These are phyloP conservation scores for Neurospora terricola DNA, from an alignment of 495 filamentous ascomycete species.

Conservation along the genomic window DNA sequence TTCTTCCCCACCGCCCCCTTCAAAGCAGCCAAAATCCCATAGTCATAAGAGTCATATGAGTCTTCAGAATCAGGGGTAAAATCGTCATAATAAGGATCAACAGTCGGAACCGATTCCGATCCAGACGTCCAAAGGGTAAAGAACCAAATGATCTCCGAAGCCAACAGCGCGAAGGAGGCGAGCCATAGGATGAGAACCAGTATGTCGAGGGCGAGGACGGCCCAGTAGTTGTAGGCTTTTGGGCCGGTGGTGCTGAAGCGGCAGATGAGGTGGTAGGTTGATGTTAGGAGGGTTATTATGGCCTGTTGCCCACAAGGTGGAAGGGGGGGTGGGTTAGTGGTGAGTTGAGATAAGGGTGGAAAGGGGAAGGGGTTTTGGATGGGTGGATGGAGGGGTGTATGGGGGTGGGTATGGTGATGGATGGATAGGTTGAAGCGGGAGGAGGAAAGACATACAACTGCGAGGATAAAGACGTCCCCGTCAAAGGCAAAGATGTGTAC, in stretches of 20 bases:
- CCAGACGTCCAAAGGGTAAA: neutral
- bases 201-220: slow-evolving; percentile 35
- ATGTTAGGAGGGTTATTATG: slow-evolving; percentile 27
- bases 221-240: slow-evolving; percentile 40
- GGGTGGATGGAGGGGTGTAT: neutral
- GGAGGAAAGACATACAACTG: slow-evolving; percentile 26
- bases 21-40: neutral
- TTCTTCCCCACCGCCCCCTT: neutral
- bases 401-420: neutral
- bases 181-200: slow-evolving; percentile 38
- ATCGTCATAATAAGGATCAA: neutral
- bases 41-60: neutral
- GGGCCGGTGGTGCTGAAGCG: slow-evolving; percentile 11
- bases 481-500: slow-evolving; percentile 16
- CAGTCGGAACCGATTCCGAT: neutral
- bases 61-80: neutral
- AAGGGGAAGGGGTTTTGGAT: neutral
- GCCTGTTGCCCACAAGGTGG: slow-evolving; percentile 14
- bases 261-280: slow-evolving; percentile 33
- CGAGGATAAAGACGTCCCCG: slow-evolving; percentile 26
- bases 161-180: slow-evolving; percentile 31
- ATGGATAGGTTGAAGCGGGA: neutral
- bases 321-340: neutral
- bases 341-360: neutral
- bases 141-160: slow-evolving; percentile 21